Evolutionary conservation across 2,329 filamentous ascomycete species (phyloP), one percentile per base, ranked within the genome.

Genomic region (Epichloe sylvatica): DNA sequence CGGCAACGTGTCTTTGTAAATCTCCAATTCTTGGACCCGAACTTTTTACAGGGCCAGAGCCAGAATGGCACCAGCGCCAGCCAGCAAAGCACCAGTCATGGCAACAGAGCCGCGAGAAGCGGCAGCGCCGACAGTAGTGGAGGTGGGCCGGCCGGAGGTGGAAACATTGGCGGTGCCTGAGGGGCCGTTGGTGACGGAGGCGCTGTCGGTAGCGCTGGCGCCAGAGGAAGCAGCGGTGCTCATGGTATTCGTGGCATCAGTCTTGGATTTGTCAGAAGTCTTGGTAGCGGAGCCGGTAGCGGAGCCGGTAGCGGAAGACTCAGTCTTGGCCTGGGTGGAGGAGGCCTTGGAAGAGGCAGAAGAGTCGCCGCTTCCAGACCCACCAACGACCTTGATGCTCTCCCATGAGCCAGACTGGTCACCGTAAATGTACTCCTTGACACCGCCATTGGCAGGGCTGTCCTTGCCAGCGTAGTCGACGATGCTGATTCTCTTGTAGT

Each of bases 341-440:
- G 70, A 69, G 12, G 39, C 3, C 5, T 86, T 73, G n/a, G 70
- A 53, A 59, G 81, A 74, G 70, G 77, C 19, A 81, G 72, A 72
- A 61, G 78, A 83, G 66, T 81, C 88, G 51, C 75, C 76, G n/a
- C 75, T 75, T 49, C 77, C 80, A 66, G 86, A 70, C 52, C 84
- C 84, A 72, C 86, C 84, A 70, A 80, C 78, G 67, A 85, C 86
- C 47, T 64, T 55, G 58, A 74, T 74, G 62, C 68, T 72, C 49
- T 64, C 37, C 59, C 64, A 68, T 17, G 59, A 64, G 47, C 71
- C 71, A 23, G 68, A 63, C 35, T 63, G 62, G 52, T 70, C 70
- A 11, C 62, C 58, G 40, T 66, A 74, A 35, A 64, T 50, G 56
- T 74, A 74, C 51, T 68, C 60, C 55, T 61, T 62, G 37, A 70